phyloP scores from a whole-genome alignment of 1,139 yeast genomes.

The Protomyces pachydermus region DNA sequence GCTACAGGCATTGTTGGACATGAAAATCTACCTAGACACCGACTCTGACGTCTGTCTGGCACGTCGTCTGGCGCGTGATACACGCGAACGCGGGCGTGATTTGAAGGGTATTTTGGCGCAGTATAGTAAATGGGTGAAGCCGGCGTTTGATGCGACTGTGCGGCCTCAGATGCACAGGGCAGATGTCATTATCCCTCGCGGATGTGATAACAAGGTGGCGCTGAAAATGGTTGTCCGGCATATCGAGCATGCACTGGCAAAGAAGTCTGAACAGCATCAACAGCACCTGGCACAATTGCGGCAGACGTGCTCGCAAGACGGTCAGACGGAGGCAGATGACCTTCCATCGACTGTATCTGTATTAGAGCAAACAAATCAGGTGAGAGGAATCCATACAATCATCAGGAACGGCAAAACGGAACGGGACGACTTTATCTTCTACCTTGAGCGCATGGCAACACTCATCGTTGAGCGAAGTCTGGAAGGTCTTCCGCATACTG shows the following conservation, averaged over 20 bases:
- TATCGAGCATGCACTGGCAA: slow-evolving; percentile 62
- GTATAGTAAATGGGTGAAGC: slow-evolving; percentile 88
- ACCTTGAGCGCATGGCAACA: slow-evolving; percentile 68
- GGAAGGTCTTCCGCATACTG: slow-evolving; percentile 39
- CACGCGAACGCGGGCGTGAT: slow-evolving; percentile 64
- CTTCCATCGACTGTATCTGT: slow-evolving; percentile 35
- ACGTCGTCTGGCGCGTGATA: slow-evolving; percentile 79
- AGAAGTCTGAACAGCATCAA: slow-evolving; percentile 64
- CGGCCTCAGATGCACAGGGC: slow-evolving; percentile 76
- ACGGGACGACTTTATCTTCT: slow-evolving; percentile 76
- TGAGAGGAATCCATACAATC: slow-evolving; percentile 66
- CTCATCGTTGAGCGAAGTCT: slow-evolving; percentile 58
- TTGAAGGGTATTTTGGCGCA: slow-evolving; percentile 74
- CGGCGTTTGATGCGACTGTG: slow-evolving; percentile 74
- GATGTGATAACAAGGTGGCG: slow-evolving; percentile 76
- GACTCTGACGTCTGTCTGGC: slow-evolving; percentile 89
- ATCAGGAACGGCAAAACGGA: slow-evolving; percentile 53
- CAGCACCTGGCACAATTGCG: slow-evolving; percentile 53
- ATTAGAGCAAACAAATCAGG: slow-evolving; percentile 61
- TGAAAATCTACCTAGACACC: slow-evolving; percentile 80
- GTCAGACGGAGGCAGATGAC: not conserved
- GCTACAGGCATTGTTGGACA: slow-evolving; percentile 68
- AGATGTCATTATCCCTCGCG: slow-evolving; percentile 82
- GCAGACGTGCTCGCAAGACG: not conserved
- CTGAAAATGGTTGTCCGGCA: slow-evolving; percentile 56